Evolutionary conservation across 2,329 filamentous ascomycete species (phyloP).

Genomic region (Pseudogymnoascus sp.): DNA sequence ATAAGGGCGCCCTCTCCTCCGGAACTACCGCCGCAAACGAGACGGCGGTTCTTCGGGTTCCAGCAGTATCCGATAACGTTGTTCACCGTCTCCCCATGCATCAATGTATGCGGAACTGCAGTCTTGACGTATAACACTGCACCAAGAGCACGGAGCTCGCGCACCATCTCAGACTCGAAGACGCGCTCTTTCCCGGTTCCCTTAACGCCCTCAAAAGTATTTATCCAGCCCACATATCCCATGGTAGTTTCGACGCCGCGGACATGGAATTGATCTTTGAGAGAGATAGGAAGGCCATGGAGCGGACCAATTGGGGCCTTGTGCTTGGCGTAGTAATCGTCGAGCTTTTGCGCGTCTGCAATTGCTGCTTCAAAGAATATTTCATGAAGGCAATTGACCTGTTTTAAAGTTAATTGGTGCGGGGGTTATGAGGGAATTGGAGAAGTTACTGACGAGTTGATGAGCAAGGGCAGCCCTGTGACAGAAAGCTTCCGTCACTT

Average conservation of each 20-base stretch:
- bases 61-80: conserved; percentile 36
- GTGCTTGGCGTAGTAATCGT: conserved; percentile 40
- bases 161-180: conserved; percentile 43
- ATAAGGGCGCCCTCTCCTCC: conserved; percentile 30
- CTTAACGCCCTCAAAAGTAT: conserved; percentile 48
- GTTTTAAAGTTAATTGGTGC: conserved; percentile 33
- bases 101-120: conserved; percentile 34
- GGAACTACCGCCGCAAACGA: conserved; percentile 25
- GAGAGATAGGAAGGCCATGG: conserved; percentile 35
- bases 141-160: conserved; percentile 33
- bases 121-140: conserved; percentile 37
- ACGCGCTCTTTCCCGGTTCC: conserved; percentile 42
- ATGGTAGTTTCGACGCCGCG: conserved; percentile 36
- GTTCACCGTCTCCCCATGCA: conserved; percentile 36
- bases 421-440: conserved; percentile 24
- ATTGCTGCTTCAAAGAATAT: conserved; percentile 49
- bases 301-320: conserved; percentile 35
- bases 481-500: conserved; percentile 46
- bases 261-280: conserved; percentile 33
- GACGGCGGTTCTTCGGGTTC: conserved; percentile 27
- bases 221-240: conserved; percentile 61
- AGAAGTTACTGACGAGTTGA: conserved; percentile 50
- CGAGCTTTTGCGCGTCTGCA: conserved; percentile 42
- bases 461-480: conserved; percentile 48
- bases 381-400: conserved; percentile 54